Evolutionary conservation across 179 eudicot species (phyloP).

Genomic region (Spinacia oleracea): DNA sequence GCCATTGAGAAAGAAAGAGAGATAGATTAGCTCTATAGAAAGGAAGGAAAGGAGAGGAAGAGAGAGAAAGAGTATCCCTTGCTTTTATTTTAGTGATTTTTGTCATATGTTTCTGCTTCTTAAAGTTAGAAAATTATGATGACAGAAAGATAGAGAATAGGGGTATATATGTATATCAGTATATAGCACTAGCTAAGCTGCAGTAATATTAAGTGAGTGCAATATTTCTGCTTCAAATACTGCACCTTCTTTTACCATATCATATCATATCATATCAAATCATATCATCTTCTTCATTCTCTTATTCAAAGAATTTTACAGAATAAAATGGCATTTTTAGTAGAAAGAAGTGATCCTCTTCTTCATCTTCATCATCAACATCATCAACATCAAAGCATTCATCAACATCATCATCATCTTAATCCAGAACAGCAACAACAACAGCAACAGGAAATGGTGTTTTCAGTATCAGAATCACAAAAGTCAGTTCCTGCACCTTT

Average conservation of each 20-base stretch:
- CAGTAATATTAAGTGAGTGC: slow-evolving; percentile 17
- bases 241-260: slow-evolving; percentile 33
- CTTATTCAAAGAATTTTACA: not conserved
- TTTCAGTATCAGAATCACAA: slow-evolving; percentile 40
- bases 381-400: slow-evolving; percentile 21
- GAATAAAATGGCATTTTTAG: slow-evolving; percentile 31
- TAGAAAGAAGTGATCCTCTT: slow-evolving; percentile 37
- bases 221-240: slow-evolving; percentile 19
- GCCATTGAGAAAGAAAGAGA: slow-evolving; percentile 10
- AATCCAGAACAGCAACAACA: slow-evolving; percentile 25
- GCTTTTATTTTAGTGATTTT: slow-evolving; percentile 42
- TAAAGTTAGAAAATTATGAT: slow-evolving; percentile 37
- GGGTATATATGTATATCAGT: no score
- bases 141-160: slow-evolving; percentile 20
- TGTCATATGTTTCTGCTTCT: slow-evolving; percentile 51
- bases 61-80: slow-evolving; percentile 32
- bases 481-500: slow-evolving; percentile 49
- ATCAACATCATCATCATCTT: slow-evolving; percentile 21
- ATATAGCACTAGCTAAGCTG: slow-evolving; percentile 23
- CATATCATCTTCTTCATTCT: not conserved
- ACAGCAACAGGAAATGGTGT: slow-evolving; percentile 41
- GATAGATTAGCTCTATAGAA: not conserved
- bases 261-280: slow-evolving; percentile 30
- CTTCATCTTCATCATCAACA: slow-evolving; percentile 13
- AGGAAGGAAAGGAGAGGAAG: slow-evolving; percentile 2